Base-by-base conservation (phyloP, 305 asterid species). In the Solanum hybrid region DNA sequence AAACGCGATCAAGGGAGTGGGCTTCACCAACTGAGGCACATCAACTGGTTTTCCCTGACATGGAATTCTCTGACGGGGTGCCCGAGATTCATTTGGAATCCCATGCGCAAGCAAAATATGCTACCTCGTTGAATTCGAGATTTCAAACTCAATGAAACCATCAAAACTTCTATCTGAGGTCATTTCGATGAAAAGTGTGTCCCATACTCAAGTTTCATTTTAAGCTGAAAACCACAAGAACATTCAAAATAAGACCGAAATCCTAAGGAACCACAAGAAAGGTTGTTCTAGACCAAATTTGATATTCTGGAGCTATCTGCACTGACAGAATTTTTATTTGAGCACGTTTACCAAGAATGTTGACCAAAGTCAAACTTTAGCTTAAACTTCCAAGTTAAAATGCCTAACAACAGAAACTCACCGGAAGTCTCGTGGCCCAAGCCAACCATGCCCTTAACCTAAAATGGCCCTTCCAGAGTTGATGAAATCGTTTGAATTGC, bases 41-140 rank as follows among this genome's bases (percentile, higher is more conserved):
- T 57, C 70, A 57, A 2, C 4, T 57, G 24, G 12, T 22, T 61
- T 61, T n/a, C 72, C 26, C 72, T 2, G 0, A 65, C 27, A 8
- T 8, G 26, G 5, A 65, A 65, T 65, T 65, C 73, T 65, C 6
- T 22, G 27, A 65, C 26, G 5, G 27, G 26, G 1, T 65, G 73
- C 11, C 2, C 1, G 27, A 0, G 2, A 65, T 65, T 65, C 2
- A 2, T 65, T 61, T 22, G 12, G 27, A 65, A 65, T 22, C 1
- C 12, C 11, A 65, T 65, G 1, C 73, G 73, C 26, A 65, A 65
- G 4, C 27, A 4, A 65, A 61, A 22, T 65, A 65, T 65, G 73
- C 26, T 22, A 1, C 27, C 73, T 4, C 0, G 0, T 65, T 8
- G 12, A 22, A 65, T 65, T 3, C 0, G 5, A 22, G 6, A 65